Evolutionary conservation across 768 basidiomycete genomes (phyloP), one percentile per base, ranked within the genome.

Genomic region (Cyclocybe aegerita): DNA sequence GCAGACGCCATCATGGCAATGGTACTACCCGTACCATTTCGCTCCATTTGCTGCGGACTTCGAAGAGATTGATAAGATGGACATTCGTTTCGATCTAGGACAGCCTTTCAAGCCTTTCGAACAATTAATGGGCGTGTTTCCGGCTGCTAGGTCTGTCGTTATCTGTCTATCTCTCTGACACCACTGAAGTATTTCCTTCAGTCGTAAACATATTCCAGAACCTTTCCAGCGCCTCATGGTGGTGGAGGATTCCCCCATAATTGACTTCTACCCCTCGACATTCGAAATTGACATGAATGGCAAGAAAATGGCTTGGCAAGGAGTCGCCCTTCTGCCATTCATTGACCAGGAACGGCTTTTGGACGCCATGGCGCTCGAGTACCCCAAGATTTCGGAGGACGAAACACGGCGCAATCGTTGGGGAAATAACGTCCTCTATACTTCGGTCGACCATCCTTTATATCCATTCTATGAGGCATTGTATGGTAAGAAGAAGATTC

Each of bases 201-300:
- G 95, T 70, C 90, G 87, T 60, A 73, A 84, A 52, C 94, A 97
- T 65, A 92, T 99, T 42, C 97, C 97, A 1, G 65, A 77, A 30
- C 77, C 82, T 0, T 94, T 98, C 76, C 95, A 97, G 31, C 62
- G 74, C 4, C 80, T 98, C 35, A 99, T 99, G 97, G 80, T 75
- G 3, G 82, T 90, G 2, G 80, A 86, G 42, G 81, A 87, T 31
- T 98, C 95, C 0, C 92, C 93, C 7, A 98, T 98, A 67, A 82
- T 93, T 52, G 95, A 98, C 62, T 98, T 98, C 73, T 98, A 98
- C 69, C 96, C 96, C 0, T 55, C 77, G 0, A 82, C 87, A 11
- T 99, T 99, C 67, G 84, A 95, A 59, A 87, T 98, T 62, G 97
- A 99, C 68, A 99, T 99, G 97, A 99, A 99, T 63, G 97, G 97